Evolutionary conservation across 148 eudicot species (phyloP), one percentile per base, ranked within the genome.

Genomic region (Suaeda aralocaspica): DNA sequence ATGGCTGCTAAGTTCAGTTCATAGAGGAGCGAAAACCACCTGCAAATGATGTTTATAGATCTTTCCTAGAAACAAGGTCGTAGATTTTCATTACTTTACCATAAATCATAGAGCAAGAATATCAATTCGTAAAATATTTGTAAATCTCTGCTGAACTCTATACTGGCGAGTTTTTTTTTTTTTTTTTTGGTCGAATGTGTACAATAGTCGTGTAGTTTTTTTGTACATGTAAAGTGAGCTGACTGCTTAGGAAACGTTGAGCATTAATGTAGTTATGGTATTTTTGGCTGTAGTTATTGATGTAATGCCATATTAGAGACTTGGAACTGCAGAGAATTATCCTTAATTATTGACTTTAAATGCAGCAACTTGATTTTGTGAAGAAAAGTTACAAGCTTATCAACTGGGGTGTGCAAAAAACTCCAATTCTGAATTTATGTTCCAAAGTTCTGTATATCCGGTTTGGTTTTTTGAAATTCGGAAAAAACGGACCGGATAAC

Each of bases 21-120:
- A 59, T 21, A 41, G 55, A 59, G 58, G 29, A 48, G 60, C 28
- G n/a, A 15, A 15, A 16, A 6, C 16, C 31, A 2, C 34, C 48
- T 49, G 14, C 52, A 45, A 16, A 36, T 31, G 30, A 44, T 71
- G 66, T 60, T 48, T 60, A 13, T 71, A 71, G 15, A 60, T 70
- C 64, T 29, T 59, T 42, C n/a, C 21, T 59, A 46, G 42, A 50
- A 22, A 30, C 2, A 26, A 19, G 16, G 30, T 26, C 29, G 0
- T 58, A 58, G 30, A 28, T 45, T 70, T 44, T 58, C 42, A 16
- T 15, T 18, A 59, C 42, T 33, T 8, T 31, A 10, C 14, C 11
- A 2, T 10, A 6, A 15, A 60, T 60, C 14, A 34, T 60, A 60
- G 64, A 1, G 21, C 2, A 6, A 60, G n/a, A 59, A 31, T 12